These are phyloP conservation scores for Apiotrichum gamsii DNA, from an alignment of 1,284 basidiomycete species.

Conservation along the genomic window DNA sequence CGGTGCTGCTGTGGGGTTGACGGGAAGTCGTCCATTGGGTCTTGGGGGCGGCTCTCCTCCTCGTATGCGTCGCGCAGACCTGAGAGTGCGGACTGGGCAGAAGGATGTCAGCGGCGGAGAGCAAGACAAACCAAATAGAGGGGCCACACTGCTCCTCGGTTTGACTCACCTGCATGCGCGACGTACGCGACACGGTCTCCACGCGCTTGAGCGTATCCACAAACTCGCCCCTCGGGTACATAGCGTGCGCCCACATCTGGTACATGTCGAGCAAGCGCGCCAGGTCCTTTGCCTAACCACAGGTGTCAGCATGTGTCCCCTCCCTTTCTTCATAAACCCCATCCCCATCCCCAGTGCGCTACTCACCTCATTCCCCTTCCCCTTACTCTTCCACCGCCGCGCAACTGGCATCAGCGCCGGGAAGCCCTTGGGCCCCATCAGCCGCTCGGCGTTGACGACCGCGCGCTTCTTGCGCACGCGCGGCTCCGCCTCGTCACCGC, in stretches of 20 bases:
- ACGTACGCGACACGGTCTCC: slow-evolving; percentile 76
- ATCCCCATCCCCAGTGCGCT: too few relatives aligned
- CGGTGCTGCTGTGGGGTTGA: too few relatives aligned
- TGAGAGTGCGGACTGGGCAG: slow-evolving; percentile 42
- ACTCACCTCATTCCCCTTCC: slow-evolving; percentile 81
- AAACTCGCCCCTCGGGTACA: slow-evolving; percentile 82
- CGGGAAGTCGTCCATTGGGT: too few relatives aligned
- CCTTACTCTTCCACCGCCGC: slow-evolving; percentile 67
- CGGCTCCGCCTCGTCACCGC: slow-evolving; percentile 30
- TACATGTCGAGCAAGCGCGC: slow-evolving; percentile 70
- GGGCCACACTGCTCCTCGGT: background rate
- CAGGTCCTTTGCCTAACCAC: slow-evolving; percentile 74
- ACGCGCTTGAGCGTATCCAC: slow-evolving; percentile 71
- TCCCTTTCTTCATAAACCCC: too few relatives aligned
- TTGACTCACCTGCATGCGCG: slow-evolving; percentile 70
- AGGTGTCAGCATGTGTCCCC: too few relatives aligned
- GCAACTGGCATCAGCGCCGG: slow-evolving; percentile 66
- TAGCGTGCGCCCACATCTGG: slow-evolving; percentile 83
- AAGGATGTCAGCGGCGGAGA: background rate
- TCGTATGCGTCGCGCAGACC: slow-evolving; percentile 56
- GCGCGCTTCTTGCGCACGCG: slow-evolving; percentile 55
- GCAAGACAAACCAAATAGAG: too few relatives aligned
- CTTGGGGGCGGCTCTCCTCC: slow-evolving; percentile 52
- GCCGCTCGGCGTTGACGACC: slow-evolving; percentile 63
- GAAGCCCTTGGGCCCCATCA: slow-evolving; percentile 68